Percentiles rank a stretch among this genome's conserved stretches.
phyloP scores from a whole-genome alignment of 208 protist genomes.

The Trichomonas tenax region DNA sequence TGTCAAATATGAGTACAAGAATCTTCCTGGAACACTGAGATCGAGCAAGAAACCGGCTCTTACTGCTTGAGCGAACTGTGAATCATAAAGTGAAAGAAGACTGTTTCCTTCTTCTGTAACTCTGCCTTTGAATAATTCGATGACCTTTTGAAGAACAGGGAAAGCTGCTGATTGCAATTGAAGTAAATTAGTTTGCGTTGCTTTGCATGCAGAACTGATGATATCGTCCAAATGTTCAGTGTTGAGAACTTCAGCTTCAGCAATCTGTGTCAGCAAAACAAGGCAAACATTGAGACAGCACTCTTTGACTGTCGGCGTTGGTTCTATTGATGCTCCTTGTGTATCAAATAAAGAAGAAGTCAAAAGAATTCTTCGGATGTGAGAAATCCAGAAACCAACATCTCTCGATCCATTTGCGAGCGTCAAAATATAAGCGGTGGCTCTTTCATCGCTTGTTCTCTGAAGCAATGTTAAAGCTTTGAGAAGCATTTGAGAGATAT shows the following conservation, averaged over 20 bases:
- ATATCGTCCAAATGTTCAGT: neutral
- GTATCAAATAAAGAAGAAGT: neutral
- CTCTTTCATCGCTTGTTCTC: neutral
- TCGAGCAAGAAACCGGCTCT: neutral
- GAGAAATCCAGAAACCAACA: neutral
- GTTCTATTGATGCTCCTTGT: neutral
- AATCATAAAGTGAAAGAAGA: neutral
- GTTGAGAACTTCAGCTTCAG: neutral
- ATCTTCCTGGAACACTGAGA: neutral
- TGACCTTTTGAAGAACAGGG: neutral
- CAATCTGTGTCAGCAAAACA: neutral
- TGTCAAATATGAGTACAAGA: neutral
- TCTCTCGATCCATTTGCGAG: neutral
- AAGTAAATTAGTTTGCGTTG: neutral
- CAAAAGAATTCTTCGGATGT: neutral
- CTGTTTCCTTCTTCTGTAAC: neutral
- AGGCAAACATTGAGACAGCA: neutral
- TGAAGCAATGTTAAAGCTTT: neutral
- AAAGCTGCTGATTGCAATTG: neutral
- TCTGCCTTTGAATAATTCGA: neutral
- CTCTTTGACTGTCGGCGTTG: neutral
- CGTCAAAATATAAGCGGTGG: neutral
- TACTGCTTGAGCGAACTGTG: neutral
- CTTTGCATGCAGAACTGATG: neutral
- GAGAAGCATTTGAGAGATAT: neutral